Evolutionary conservation across 1,139 yeast genomes (phyloP).

Genomic region (Kodamaea suecica): DNA sequence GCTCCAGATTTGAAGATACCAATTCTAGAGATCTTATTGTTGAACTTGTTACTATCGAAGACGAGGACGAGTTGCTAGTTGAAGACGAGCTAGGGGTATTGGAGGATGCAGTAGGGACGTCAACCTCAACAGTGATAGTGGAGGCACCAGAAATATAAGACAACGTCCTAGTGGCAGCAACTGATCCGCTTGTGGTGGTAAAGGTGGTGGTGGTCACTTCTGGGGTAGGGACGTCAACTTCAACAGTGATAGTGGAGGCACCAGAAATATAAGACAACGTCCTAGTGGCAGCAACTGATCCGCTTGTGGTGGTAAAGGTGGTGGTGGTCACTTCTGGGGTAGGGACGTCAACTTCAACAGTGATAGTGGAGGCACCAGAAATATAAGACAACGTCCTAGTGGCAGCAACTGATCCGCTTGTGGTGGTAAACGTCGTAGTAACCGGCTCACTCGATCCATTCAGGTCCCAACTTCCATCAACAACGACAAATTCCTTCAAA

Average conservation of each 20-base stretch:
- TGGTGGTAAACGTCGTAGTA: constrained; percentile 3
- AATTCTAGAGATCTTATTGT: neutral
- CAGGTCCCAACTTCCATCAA: constrained; percentile 11
- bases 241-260: constrained; percentile 5
- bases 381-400: constrained; percentile 9
- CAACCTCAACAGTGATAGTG: constrained; percentile 5
- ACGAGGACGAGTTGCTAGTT: neutral
- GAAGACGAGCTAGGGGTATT: neutral
- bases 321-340: constrained; percentile 2
- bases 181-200: constrained; percentile 4
- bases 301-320: constrained; percentile 5
- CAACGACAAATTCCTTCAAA: constrained; percentile 12
- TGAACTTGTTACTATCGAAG: neutral
- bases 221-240: constrained; percentile 4
- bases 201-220: constrained; percentile 3
- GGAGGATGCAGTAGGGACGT: constrained; percentile 2
- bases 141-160: constrained; percentile 4
- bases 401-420: constrained; percentile 3
- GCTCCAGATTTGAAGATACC: too few relatives aligned
- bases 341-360: constrained; percentile 4
- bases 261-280: constrained; percentile 8
- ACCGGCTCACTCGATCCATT: constrained; percentile 1
- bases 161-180: constrained; percentile 8
- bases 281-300: constrained; percentile 5
- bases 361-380: constrained; percentile 5